Evolutionary conservation across 495 filamentous ascomycete species (phyloP).

Genomic region (Hypoxylon lienhwacheense): DNA sequence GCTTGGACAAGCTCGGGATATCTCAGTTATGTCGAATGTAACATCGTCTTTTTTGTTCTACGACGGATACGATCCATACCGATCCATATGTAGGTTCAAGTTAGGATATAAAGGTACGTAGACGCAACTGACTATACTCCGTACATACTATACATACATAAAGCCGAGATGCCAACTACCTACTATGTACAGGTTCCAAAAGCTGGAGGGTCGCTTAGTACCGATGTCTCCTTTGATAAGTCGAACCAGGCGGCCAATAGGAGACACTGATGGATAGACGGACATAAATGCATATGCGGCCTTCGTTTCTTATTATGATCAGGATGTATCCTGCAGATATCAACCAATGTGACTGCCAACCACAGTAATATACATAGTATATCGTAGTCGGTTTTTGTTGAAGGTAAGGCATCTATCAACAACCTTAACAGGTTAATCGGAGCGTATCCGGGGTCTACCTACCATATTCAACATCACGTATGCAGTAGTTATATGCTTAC

Average conservation of each 20-base stretch:
- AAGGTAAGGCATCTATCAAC: constrained; percentile 16
- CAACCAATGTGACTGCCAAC: constrained; percentile 10
- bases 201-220: constrained; percentile 20
- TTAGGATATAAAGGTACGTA: constrained; percentile 3
- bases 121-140: no score
- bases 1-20: constrained; percentile 3
- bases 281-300: no score
- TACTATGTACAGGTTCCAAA: no score
- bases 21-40: constrained; percentile 11
- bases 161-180: no score
- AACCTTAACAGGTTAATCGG: constrained; percentile 13
- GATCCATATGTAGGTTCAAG: constrained; percentile 7
- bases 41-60: constrained; percentile 4
- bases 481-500: constrained; percentile 4
- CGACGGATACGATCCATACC: constrained; percentile 3
- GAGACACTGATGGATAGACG: no score
- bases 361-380: constrained; percentile 27
- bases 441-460: constrained; percentile 26
- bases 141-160: no score
- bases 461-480: no score
- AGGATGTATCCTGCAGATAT: constrained; percentile 25
- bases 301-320: constrained; percentile 11
- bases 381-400: constrained; percentile 4
- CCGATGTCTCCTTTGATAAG: constrained; percentile 22
- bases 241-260: no score